phyloP scores from a whole-genome alignment of 345 rosid genomes.

The Physaria fendleri region DNA sequence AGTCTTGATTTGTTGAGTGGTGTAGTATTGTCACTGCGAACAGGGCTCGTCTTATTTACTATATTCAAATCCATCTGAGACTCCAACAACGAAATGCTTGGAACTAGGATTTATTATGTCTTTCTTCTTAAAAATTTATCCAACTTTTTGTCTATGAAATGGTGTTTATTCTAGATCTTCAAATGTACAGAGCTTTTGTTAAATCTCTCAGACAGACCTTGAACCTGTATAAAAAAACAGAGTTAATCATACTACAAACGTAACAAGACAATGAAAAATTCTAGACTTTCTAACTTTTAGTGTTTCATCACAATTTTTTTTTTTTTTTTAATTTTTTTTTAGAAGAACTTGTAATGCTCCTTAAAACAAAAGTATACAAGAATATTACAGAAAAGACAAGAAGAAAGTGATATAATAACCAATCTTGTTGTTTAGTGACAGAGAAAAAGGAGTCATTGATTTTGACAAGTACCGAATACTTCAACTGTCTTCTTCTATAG shows the following conservation, averaged over 20 bases:
- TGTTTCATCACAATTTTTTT: neutral
- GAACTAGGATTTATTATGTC: too few relatives aligned
- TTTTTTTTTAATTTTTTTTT: neutral
- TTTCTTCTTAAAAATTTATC: too few relatives aligned
- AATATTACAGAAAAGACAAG: neutral
- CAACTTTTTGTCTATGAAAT: too few relatives aligned
- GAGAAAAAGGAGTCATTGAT: constrained; percentile 16
- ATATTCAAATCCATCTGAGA: too few relatives aligned
- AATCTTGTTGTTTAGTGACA: constrained; percentile 9
- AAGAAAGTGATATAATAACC: constrained; percentile 5
- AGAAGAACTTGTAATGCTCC: neutral
- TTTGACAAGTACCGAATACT: constrained; percentile 27
- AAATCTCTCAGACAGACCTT: too few relatives aligned
- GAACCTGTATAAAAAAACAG: too few relatives aligned
- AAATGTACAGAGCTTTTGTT: too few relatives aligned
- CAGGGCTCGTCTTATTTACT: too few relatives aligned
- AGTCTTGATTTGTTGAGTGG: too few relatives aligned
- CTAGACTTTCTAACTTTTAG: neutral
- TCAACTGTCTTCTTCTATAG: constrained; percentile 9
- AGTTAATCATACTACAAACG: neutral
- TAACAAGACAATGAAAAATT: neutral
- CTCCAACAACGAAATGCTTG: too few relatives aligned
- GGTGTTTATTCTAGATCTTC: too few relatives aligned
- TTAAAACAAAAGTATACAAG: neutral
- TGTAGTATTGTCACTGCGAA: too few relatives aligned